Evolutionary conservation across 2,329 filamentous ascomycete genomes (phyloP), one percentile per base, ranked within the genome.

Genomic region (Anisogramma anomala): DNA sequence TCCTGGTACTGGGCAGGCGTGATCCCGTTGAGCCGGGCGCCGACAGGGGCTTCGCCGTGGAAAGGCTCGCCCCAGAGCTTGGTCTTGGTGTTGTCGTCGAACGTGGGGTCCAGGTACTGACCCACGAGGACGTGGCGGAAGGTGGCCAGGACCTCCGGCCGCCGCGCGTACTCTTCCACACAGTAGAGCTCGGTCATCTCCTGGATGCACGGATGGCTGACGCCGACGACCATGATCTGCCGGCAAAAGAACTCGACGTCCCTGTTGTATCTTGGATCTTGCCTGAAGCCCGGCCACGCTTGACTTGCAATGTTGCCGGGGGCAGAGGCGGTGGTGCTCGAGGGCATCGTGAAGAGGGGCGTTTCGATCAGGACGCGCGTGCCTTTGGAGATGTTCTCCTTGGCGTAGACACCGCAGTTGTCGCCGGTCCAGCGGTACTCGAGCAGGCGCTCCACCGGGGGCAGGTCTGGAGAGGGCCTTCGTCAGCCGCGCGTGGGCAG

Each of bases 321-420:
- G 11, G 13, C 26, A 33, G 6, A n/a, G 20, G 19, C 2, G 15
- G 11, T 15, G 28, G 3, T 13, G n/a, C 6, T 26, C 26, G 6
- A 7, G 33, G 19, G 20, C 32, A 46, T 43, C 23, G 23, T 45
- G 13, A 47, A 34, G 20, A 47, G 28, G 6, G 47, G 45, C 1
- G 11, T 15, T 9, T 47, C 47, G 3, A 26, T 28, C 30, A 49
- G 20, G 10, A 47, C 30, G 14, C 39, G 36, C 15, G 36, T 38
- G 15, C 47, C 47, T 18, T 36, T 19, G 11, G 26, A 23, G 13
- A 49, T 42, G 14, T 42, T 31, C 17, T 17, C 15, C 3, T 13
- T 9, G 11, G 45, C 44, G 5, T 47, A 41, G 4, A 38, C 22
- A 6, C 47, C 47, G 15, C 44, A 40, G 41, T 48, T 34, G 22